Conservation (phyloP, 1,284 basidiomycete species). For the Puccinia triticina region DNA sequence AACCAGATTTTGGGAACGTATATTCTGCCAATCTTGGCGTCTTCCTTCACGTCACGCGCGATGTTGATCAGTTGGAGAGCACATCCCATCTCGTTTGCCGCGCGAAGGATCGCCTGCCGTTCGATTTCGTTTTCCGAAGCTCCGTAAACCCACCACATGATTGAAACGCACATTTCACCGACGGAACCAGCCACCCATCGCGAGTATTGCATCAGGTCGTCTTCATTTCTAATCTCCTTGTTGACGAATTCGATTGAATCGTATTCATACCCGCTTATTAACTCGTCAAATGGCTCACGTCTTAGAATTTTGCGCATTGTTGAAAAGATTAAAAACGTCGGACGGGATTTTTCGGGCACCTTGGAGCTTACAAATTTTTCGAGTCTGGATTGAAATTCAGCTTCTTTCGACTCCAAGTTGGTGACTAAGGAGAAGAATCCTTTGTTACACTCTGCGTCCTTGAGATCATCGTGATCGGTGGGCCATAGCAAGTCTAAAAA, state of each 20-base stretch:
- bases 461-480: not conserved
- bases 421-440: constrained; percentile 41
- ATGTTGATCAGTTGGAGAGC: constrained; percentile 63
- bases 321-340: constrained; percentile 61
- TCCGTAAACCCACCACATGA: constrained; percentile 60
- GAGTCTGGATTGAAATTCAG: constrained; percentile 50
- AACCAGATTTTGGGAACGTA: constrained; percentile 62
- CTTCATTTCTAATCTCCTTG: constrained; percentile 58
- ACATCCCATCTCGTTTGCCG: constrained; percentile 61
- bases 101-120: constrained; percentile 52
- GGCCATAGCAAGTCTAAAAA: constrained; percentile 54
- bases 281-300: constrained; percentile 61
- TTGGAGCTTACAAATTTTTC: constrained; percentile 52
- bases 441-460: not conserved
- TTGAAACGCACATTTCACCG: constrained; percentile 62
- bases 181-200: constrained; percentile 62
- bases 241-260: constrained; percentile 58
- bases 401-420: constrained; percentile 23
- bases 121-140: constrained; percentile 47
- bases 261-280: constrained; percentile 61
- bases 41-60: constrained; percentile 61
- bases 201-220: constrained; percentile 62
- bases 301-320: constrained; percentile 59
- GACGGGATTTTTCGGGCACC: constrained; percentile 54
- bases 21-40: constrained; percentile 60